phyloP scores from a whole-genome alignment of 306 rosid species.

The Lagenaria siceraria region DNA sequence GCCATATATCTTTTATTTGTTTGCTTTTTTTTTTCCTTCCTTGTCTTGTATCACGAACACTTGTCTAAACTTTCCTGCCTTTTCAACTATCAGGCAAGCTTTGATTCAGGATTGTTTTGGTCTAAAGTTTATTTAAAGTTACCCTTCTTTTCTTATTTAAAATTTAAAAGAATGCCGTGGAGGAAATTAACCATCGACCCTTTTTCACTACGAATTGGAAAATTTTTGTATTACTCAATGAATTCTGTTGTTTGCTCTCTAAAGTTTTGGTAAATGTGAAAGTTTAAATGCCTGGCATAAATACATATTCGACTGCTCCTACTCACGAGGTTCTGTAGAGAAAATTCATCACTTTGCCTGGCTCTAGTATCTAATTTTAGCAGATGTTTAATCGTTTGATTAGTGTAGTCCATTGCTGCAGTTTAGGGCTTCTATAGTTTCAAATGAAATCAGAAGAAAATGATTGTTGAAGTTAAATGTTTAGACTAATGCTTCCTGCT shows the following conservation, averaged over 20 bases:
- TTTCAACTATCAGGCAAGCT: not conserved
- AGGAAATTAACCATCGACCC: not conserved
- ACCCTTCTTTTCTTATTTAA: not conserved
- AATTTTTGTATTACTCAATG: not conserved
- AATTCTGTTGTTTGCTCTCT: not conserved
- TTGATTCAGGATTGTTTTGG: not conserved
- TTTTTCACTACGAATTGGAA: not conserved
- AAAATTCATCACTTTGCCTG: no score
- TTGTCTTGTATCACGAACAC: not conserved
- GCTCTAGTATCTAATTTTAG: not conserved
- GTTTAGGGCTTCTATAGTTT: not conserved
- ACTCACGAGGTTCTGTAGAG: no score
- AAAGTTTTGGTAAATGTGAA: not conserved
- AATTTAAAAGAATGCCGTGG: not conserved
- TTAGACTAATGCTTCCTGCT: not conserved
- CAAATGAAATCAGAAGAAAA: not conserved
- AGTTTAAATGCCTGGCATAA: no score
- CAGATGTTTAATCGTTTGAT: not conserved
- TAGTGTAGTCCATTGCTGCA: not conserved
- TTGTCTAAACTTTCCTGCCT: not conserved
- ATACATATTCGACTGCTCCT: no score
- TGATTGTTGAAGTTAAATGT: not conserved
- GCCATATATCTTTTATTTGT: not conserved
- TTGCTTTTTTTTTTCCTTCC: not conserved
- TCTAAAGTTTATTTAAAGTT: not conserved